Conservation (phyloP, 441 rosid species). For the Flueggea neowawraea region DNA sequence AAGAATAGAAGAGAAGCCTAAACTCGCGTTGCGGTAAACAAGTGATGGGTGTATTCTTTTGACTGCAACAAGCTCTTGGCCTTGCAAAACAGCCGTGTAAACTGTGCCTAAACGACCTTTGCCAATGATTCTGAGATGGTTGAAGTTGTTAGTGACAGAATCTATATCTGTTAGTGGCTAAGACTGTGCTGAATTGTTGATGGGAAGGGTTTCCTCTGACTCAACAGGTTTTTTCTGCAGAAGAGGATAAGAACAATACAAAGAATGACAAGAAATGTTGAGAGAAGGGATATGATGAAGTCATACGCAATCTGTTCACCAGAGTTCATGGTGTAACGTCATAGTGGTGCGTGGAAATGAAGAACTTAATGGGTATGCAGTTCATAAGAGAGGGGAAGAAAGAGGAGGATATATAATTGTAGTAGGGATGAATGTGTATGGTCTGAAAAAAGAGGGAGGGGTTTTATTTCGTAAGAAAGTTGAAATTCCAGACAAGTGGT, state of each 20-base stretch:
- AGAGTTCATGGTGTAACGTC: constrained; percentile 26
- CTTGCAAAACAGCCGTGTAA: constrained; percentile 46
- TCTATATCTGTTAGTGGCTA: constrained; percentile 60
- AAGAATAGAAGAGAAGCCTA: constrained; percentile 53
- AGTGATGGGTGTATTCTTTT: constrained; percentile 73
- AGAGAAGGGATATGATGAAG: constrained; percentile 40
- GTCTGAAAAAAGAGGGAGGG: constrained; percentile 20
- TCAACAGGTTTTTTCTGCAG: constrained; percentile 54
- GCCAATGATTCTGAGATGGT: constrained; percentile 52
- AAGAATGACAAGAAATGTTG: constrained; percentile 40
- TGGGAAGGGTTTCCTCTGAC: constrained; percentile 32
- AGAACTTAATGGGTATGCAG: too few species aligned
- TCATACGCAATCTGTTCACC: constrained; percentile 39
- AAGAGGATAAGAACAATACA: constrained; percentile 33
- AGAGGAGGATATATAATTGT: not conserved
- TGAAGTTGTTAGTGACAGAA: constrained; percentile 70
- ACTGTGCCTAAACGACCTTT: constrained; percentile 66
- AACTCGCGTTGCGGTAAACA: constrained; percentile 65
- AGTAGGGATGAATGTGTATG: constrained; percentile 3
- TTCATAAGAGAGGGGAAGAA: not conserved
- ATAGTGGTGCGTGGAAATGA: too few species aligned
- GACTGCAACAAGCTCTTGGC: constrained; percentile 49
- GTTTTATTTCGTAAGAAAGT: constrained; percentile 29
- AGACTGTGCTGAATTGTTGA: constrained; percentile 31
- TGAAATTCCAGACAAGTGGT: constrained; percentile 8